phyloP scores from a whole-genome alignment of 768 basidiomycete species.

The Suillus clintonianus region DNA sequence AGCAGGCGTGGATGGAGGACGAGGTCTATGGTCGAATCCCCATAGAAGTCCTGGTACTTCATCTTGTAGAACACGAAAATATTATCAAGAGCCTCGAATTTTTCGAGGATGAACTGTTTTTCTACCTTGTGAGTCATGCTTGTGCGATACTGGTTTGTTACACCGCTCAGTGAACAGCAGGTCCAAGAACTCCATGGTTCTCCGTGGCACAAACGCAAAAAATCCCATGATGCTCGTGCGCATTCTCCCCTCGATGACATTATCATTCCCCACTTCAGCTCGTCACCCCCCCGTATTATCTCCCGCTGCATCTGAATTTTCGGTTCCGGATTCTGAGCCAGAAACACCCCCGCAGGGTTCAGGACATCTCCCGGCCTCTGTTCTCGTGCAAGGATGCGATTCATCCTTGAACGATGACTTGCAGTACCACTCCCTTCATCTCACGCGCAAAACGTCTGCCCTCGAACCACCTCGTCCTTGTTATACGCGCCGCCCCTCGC shows the following conservation, averaged over 20 bases:
- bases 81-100: constrained; percentile 84
- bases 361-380: constrained; percentile 19
- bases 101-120: constrained; percentile 82
- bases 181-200: constrained; percentile 92
- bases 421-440: constrained; percentile 5
- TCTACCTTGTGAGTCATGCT: constrained; percentile 71
- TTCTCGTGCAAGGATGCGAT: constrained; percentile 18
- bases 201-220: constrained; percentile 68
- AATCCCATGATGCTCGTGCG: constrained; percentile 28
- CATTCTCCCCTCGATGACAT: constrained; percentile 21
- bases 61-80: constrained; percentile 71
- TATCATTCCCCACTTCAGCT: constrained; percentile 25
- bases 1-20: constrained; percentile 57
- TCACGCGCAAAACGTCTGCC: constrained; percentile 10
- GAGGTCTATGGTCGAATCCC: constrained; percentile 66
- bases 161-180: constrained; percentile 37
- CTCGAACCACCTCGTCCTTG: constrained; percentile 36
- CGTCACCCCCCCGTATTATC: constrained; percentile 55
- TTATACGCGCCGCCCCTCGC: constrained; percentile 73
- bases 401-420: constrained; percentile 8
- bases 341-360: constrained; percentile 43
- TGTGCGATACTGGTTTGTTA: constrained; percentile 1
- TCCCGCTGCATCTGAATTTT: constrained; percentile 53
- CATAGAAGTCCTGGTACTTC: constrained; percentile 78
- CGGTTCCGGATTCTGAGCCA: constrained; percentile 44